Conservation (phyloP, 371 early-diverging fungal genomes). For the Amoeboradix gromovi region DNA sequence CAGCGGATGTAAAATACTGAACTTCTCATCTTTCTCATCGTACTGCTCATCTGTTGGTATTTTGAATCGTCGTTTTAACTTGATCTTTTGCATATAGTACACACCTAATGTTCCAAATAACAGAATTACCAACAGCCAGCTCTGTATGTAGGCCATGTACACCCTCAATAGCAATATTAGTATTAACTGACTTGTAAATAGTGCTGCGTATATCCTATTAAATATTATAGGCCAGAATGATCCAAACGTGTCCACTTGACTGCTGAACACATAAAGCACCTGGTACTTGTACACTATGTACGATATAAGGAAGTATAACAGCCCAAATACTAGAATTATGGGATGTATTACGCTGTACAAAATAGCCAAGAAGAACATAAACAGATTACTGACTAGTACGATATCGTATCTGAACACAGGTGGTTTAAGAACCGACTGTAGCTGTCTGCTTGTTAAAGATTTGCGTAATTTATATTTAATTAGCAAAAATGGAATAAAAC, state of each 20-base stretch:
- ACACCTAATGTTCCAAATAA: not conserved
- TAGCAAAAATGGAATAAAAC: not conserved
- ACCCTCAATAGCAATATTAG: not conserved
- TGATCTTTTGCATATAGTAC: not conserved
- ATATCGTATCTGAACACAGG: not conserved
- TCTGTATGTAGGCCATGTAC: not conserved
- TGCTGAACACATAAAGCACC: not conserved
- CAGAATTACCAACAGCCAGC: not conserved
- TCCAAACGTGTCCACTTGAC: not conserved
- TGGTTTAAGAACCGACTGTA: not conserved
- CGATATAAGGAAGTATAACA: not conserved
- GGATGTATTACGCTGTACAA: not conserved
- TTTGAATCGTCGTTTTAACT: not conserved
- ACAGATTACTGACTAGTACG: not conserved
- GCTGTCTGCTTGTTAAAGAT: not conserved
- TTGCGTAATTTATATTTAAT: not conserved
- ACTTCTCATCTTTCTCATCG: not conserved
- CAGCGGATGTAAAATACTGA: not conserved
- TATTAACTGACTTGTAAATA: not conserved
- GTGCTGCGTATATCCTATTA: not conserved
- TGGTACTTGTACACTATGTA: not conserved
- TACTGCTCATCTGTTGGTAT: not conserved
- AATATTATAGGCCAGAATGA: not conserved
- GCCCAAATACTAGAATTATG: not conserved
- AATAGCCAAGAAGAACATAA: not conserved